phyloP scores from a whole-genome alignment of 2,329 filamentous ascomycete genomes.

The Colletotrichum godetiae region DNA sequence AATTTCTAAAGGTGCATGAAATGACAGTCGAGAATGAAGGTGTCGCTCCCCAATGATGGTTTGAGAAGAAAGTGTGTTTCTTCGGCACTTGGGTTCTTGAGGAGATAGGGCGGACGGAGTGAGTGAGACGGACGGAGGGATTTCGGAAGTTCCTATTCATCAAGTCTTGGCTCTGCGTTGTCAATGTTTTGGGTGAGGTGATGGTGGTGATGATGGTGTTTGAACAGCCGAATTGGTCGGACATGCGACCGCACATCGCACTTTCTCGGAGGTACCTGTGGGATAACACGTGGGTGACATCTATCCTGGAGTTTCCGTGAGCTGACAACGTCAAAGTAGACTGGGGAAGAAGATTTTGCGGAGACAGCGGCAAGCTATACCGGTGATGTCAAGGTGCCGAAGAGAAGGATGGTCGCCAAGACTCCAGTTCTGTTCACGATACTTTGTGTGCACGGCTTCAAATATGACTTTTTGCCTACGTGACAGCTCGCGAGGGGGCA shows the following conservation, averaged over 20 bases:
- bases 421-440: not conserved
- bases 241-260: not conserved
- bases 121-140: not conserved
- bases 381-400: not conserved
- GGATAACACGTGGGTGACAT: not conserved
- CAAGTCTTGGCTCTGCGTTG: not conserved
- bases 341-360: not conserved
- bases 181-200: not conserved
- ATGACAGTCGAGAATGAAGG: not conserved
- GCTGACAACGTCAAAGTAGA: not conserved
- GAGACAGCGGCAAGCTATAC: not conserved
- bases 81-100: not conserved
- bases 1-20: not conserved
- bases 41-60: not conserved
- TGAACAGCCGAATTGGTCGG: not conserved
- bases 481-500: not conserved
- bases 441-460: no score
- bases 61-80: not conserved
- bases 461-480: not conserved
- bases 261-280: not conserved
- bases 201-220: not conserved
- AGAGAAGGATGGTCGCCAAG: not conserved
- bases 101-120: not conserved
- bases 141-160: not conserved
- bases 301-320: no score